Evolutionary conservation across 2,329 filamentous ascomycete species (phyloP), one percentile per base, ranked within the genome.

Genomic region (Fusarium incarnatum): DNA sequence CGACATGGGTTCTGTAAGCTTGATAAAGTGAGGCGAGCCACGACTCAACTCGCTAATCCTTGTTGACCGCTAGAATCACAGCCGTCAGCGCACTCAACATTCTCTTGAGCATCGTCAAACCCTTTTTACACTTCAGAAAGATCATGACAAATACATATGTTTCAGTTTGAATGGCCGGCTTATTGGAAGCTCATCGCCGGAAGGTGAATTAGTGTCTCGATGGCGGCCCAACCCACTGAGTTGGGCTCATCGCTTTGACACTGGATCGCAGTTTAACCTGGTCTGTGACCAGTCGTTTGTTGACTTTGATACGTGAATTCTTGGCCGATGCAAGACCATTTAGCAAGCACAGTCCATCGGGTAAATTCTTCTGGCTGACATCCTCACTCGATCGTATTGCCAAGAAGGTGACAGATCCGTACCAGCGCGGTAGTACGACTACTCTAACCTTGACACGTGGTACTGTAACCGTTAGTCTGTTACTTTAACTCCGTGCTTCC

Each of bases 21-120:
- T 8, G 34, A 18, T 9, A 67, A 66, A 70, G 54, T 65, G 64
- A 68, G 67, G 68, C 68, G 61, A 30, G 55, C 67, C 41, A 60
- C n/a, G 52, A 60, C 23, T 20, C 12, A 47, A 23, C 37, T 56
- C 30, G 50, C 46, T 34, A 20, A 34, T 23, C 22, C 30, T 30
- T 34, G 48, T 20, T 16, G 27, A 34, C 18, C 15, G 12, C 32
- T 53, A 47, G 42, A 54, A 64, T 68, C 50, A 68, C 12, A 15
- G n/a, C 13, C 27, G 16, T 15, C n/a, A 22, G 56, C 50, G 27
- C 46, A 48, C 37, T 60, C 27, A 20, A 32, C 22, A 22, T 25
- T 41, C 8, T 44, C 4, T 40, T 50, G 20, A 22, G 40, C 9
- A 22, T 30, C 40, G 13, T 41, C 13, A 10, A 34, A 25, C 12